Percentiles rank a stretch among this genome's conserved stretches.
Conservation (phyloP, 1,284 basidiomycete species). For the Flammula alnicola region DNA sequence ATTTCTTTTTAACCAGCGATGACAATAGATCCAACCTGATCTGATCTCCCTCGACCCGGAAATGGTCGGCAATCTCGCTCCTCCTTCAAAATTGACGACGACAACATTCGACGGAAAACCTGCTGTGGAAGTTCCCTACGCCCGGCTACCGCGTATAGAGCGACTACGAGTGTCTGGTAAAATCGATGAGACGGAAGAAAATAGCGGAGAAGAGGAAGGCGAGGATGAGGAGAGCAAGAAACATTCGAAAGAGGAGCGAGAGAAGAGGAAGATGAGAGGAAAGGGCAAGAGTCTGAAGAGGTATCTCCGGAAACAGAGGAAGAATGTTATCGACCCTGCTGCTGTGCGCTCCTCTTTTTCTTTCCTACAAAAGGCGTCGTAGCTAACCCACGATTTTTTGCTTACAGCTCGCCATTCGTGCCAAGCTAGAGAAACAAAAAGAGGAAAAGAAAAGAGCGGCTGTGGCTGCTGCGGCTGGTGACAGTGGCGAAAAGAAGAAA, state of each 20-base stretch:
- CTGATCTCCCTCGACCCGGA: conserved; percentile 92
- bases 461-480: conserved; percentile 41
- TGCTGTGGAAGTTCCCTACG: conserved; percentile 62
- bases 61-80: conserved; percentile 76
- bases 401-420: conserved; percentile 65
- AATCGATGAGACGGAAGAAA: conserved; percentile 69
- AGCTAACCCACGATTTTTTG: neutral
- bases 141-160: conserved; percentile 75
- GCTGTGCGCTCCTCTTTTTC: conserved; percentile 58
- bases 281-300: conserved; percentile 85
- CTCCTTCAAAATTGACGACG: conserved; percentile 62
- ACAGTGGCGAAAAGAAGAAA: conserved; percentile 42
- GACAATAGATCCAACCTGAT: conserved; percentile 81
- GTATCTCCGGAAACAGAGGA: conserved; percentile 85
- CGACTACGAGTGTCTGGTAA: conserved; percentile 73
- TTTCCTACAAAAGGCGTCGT: conserved; percentile 6
- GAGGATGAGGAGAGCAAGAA: conserved; percentile 40
- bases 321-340: conserved; percentile 90
- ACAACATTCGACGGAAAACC: conserved; percentile 50
- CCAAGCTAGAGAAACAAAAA: conserved; percentile 68
- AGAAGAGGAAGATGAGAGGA: conserved; percentile 85
- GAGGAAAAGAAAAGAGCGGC: conserved; percentile 54
- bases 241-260: conserved; percentile 54
- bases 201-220: conserved; percentile 39
- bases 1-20: neutral